Base-by-base conservation (phyloP, 192 early-diverging fungal genomes). In the Irineochytrium annulatum region DNA sequence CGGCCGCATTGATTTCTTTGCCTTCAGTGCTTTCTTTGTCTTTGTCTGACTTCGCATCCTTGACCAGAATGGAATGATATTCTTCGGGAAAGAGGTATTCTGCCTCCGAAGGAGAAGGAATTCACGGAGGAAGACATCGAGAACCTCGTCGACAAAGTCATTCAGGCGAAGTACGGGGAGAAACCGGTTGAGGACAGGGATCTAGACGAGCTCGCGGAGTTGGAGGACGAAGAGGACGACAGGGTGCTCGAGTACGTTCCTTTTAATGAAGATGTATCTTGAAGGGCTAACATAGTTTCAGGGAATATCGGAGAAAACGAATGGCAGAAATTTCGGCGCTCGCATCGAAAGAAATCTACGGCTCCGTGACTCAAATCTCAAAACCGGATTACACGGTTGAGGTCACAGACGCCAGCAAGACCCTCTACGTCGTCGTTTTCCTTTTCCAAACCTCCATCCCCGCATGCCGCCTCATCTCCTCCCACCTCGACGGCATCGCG, bases 201-300 rank as follows among this genome's bases (percentile, higher is more conserved):
- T 3, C 48, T 80, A 59, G 76, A 78, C 52, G 74, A 76, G 44
- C 63, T 98, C 0, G 93, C 90, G 63, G 93, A 96, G 65, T 77
- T 96, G 20, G 93, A 95, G 54, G 95, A 98, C 62, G 81, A 88
- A 20, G 91, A 97, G 56, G 93, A 96, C 68, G 90, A 94, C 59
- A 77, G 87, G 30, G 75, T 94, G 8, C 70, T 98, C 33, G 75
- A 85, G 65, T 83, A 83, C 43, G 92, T 24, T 49, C 22, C 24
- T 49, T 49, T 8, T 24, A n/a, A n/a, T n/a, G n/a, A n/a, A n/a
- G n/a, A n/a, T 49, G 13, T 24, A 17, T 6, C 13, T 49, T 49
- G 46, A 8, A 13, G 37, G 37, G 37, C 37, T 41, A 41, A 41
- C 37, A 22, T 43, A n/a, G 54, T 34, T 29, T 2, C 57, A 88